A percentile compares a stretch with the other conserved stretches of the same genome.
These are phyloP conservation scores for Lactarius pseudohatsudake DNA, from an alignment of 768 basidiomycete species.

Conservation along the genomic window DNA sequence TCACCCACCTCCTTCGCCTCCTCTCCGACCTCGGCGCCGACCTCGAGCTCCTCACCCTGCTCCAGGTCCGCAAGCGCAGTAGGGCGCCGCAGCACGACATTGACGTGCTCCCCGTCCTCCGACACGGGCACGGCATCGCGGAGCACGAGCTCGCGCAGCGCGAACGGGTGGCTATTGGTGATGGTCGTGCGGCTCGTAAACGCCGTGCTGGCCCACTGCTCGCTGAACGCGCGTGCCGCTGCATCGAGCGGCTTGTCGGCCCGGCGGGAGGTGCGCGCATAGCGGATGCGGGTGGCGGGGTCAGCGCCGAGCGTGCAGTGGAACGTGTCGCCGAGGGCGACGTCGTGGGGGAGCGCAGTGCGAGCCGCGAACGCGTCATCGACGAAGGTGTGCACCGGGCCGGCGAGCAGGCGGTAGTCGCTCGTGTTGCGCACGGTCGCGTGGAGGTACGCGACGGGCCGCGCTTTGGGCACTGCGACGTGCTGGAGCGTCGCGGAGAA, in stretches of 20 bases:
- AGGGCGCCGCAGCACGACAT: constrained; percentile 49
- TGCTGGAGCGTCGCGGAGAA: constrained; percentile 49
- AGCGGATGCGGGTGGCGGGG: constrained; percentile 36
- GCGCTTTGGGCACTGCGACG: constrained; percentile 50
- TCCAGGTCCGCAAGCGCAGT: constrained; percentile 46
- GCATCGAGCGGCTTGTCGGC: constrained; percentile 31
- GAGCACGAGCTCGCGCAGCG: constrained; percentile 45
- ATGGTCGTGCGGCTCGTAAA: constrained; percentile 43
- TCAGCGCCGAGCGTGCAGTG: constrained; percentile 52
- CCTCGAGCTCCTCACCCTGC: constrained; percentile 40
- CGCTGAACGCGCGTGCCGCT: constrained; percentile 44
- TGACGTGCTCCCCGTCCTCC: constrained; percentile 39
- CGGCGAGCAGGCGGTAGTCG: constrained; percentile 55
- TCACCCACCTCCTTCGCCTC: constrained; percentile 34
- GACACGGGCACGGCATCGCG: constrained; percentile 47
- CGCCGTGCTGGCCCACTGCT: constrained; percentile 44
- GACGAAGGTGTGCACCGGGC: constrained; percentile 53
- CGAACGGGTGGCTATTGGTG: constrained; percentile 48
- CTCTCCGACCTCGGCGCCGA: constrained; percentile 25
- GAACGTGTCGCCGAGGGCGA: constrained; percentile 52
- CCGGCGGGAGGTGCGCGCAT: constrained; percentile 42
- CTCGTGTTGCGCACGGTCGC: constrained; percentile 52
- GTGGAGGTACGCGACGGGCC: constrained; percentile 51
- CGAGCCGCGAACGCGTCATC: constrained; percentile 57
- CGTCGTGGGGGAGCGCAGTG: constrained; percentile 48